Evolutionary conservation across 1,139 yeast genomes (phyloP).

Genomic region (Eremothecium gossypii): DNA sequence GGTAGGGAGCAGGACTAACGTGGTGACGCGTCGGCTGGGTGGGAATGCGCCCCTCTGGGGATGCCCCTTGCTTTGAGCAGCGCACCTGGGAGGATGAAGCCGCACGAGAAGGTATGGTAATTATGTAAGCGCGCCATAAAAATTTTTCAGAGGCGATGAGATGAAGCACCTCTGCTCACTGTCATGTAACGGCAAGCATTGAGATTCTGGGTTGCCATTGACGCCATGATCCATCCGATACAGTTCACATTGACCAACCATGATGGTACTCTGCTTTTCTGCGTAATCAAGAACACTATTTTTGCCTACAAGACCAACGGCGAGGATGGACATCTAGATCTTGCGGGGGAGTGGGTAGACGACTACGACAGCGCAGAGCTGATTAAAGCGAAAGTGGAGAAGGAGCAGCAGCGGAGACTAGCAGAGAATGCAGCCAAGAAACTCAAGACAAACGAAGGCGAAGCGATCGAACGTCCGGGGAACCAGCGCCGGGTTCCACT

Average conservation of each 20-base stretch:
- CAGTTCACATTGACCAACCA: conserved; percentile 42
- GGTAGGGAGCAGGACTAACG: too few relatives aligned
- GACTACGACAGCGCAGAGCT: conserved; percentile 36
- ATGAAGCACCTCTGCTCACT: too few relatives aligned
- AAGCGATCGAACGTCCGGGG: conserved; percentile 21
- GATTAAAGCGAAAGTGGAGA: conserved; percentile 39
- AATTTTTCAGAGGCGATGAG: too few relatives aligned
- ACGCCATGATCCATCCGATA: conserved; percentile 54
- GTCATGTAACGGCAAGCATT: too few relatives aligned
- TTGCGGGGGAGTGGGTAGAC: conserved; percentile 53
- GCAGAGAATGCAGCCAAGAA: conserved; percentile 30
- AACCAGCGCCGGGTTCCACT: conserved; percentile 48
- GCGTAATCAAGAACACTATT: conserved; percentile 48
- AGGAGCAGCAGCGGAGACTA: conserved; percentile 33
- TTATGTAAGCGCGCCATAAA: too few relatives aligned
- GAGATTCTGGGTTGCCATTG: too few relatives aligned
- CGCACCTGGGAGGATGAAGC: too few relatives aligned
- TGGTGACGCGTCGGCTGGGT: too few relatives aligned
- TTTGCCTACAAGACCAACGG: conserved; percentile 35
- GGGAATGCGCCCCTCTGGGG: too few relatives aligned
- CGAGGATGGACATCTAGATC: conserved; percentile 26
- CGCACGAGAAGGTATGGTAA: too few relatives aligned
- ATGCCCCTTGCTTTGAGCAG: too few relatives aligned
- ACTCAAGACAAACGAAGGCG: conserved; percentile 30
- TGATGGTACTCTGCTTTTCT: conserved; percentile 41